phyloP scores from a whole-genome alignment of 2,329 filamentous ascomycete species.

The Penicillium aurantiogriseum region DNA sequence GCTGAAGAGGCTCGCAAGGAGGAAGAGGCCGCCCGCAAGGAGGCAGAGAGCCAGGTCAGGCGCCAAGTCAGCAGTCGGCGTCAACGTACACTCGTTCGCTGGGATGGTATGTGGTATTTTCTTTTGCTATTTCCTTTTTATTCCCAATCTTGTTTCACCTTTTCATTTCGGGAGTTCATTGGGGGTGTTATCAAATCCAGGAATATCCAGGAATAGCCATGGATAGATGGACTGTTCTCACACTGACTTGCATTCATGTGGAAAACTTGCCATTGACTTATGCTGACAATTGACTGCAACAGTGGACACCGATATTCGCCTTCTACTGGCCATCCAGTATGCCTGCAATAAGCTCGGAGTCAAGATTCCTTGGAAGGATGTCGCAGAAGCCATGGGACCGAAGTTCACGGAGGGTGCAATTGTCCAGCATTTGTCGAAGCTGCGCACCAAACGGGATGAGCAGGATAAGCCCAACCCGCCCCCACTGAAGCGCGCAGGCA shows the following conservation, averaged over 20 bases:
- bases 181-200: not conserved
- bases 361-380: conserved; percentile 44
- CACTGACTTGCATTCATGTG: not conserved
- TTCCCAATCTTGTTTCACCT: not conserved
- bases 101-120: conserved; percentile 39
- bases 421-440: conserved; percentile 48
- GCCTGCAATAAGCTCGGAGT: conserved; percentile 39
- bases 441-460: conserved; percentile 38
- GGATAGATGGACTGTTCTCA: not conserved
- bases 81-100: conserved; percentile 42
- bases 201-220: not conserved
- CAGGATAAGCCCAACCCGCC: conserved; percentile 41
- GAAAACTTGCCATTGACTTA: not conserved
- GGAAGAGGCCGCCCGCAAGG: not conserved
- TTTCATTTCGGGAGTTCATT: not conserved
- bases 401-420: conserved; percentile 47
- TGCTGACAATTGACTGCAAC: conserved; percentile 13
- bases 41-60: not conserved
- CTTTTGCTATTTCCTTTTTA: not conserved
- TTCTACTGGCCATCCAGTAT: conserved; percentile 44
- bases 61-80: not conserved
- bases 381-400: conserved; percentile 41
- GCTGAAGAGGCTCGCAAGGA: not conserved
- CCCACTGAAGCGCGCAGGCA: conserved; percentile 34
- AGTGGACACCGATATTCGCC: conserved; percentile 46